Evolutionary conservation across 805 yeast genomes (phyloP), one percentile per base, ranked within the genome.

Genomic region (Wickerhamiella allomyrinae): DNA sequence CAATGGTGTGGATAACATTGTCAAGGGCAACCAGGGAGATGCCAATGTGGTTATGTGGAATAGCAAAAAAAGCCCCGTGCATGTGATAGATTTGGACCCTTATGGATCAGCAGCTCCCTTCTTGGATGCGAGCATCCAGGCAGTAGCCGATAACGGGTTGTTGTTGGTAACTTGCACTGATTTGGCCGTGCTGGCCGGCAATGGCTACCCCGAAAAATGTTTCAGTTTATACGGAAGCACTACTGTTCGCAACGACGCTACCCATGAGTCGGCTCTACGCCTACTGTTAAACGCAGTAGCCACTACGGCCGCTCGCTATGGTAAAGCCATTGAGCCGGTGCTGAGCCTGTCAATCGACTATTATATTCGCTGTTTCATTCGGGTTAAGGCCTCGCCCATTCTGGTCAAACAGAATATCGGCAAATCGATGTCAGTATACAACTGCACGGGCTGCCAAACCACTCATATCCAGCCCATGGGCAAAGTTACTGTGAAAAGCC

Each of bases 61-160:
- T 2, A 53, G 49, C 41, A 62, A 53, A 55, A 49, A 10, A 7
- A 24, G 57, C 63, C 39, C 61, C 55, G 86, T 79, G 62, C 94
- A 91, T 57, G 82, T 84, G 3, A 75, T 91, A 44, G 99, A 91
- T 61, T 69, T 91, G 40, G 99, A 91, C 60, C 99, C 99, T 0
- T 91, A 91, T 57, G 99, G 99, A 23, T 80, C 96, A 0, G 98
- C 95, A 0, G 75, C 95, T 0, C 98, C 98, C 7, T 91, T 91
- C 57, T 69, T 91, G 22, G 98, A 91, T 58, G 76, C 91, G 24
- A 96, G 97, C 0, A 67, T 91, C 24, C 94, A 85, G 54, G 66
- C 79, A 24, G 72, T 87, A n/a, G 73, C 71, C 39, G 86, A 87
- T 50, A 87, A 79, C 43, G 99, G 97, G 1, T 55, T 91, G 34